phyloP scores from a whole-genome alignment of 2,329 filamentous ascomycete genomes.

The Niveomyces coronatus region DNA sequence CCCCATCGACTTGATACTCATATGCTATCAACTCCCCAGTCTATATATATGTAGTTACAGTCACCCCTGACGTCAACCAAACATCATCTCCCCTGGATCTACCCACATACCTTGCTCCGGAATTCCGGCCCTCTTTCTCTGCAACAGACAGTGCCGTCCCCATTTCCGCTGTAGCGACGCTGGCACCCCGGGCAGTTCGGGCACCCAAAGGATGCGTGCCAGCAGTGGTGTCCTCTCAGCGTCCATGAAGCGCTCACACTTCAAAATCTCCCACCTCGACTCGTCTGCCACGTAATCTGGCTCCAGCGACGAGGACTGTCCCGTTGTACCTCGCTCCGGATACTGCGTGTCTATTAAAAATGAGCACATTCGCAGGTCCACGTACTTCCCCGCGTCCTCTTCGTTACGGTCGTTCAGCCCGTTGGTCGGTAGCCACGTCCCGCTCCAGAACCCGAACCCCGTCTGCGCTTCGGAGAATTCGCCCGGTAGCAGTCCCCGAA shows the following conservation, averaged over 20 bases:
- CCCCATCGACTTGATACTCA: no score
- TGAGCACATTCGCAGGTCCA: slow-evolving; percentile 61
- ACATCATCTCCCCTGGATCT: slow-evolving; percentile 12
- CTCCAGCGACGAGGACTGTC: slow-evolving; percentile 41
- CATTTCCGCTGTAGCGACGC: slow-evolving; percentile 62
- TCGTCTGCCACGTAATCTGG: slow-evolving; percentile 69
- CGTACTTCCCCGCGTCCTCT: slow-evolving; percentile 82
- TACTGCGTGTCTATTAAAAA: slow-evolving; percentile 87
- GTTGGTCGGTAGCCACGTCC: slow-evolving; percentile 70
- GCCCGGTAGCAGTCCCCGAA: slow-evolving; percentile 78
- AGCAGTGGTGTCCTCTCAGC: slow-evolving; percentile 61
- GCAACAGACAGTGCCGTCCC: slow-evolving; percentile 80
- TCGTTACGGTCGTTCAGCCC: slow-evolving; percentile 90
- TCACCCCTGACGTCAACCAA: slow-evolving; percentile 10
- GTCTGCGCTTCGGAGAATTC: slow-evolving; percentile 69
- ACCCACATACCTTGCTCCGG: slow-evolving; percentile 10
- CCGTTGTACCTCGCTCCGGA: slow-evolving; percentile 46
- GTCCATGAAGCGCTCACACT: slow-evolving; percentile 75
- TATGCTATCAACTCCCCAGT: background rate
- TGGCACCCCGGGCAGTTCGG: slow-evolving; percentile 59
- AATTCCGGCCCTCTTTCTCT: slow-evolving; percentile 39
- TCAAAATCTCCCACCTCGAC: slow-evolving; percentile 66
- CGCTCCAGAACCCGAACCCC: slow-evolving; percentile 64
- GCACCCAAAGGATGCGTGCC: slow-evolving; percentile 73
- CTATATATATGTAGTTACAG: no score